Percentiles rank a stretch among this genome's conserved stretches.
These are phyloP conservation scores for Eucalyptus tenuipes DNA, from an alignment of 345 rosid species.

Conservation along the genomic window DNA sequence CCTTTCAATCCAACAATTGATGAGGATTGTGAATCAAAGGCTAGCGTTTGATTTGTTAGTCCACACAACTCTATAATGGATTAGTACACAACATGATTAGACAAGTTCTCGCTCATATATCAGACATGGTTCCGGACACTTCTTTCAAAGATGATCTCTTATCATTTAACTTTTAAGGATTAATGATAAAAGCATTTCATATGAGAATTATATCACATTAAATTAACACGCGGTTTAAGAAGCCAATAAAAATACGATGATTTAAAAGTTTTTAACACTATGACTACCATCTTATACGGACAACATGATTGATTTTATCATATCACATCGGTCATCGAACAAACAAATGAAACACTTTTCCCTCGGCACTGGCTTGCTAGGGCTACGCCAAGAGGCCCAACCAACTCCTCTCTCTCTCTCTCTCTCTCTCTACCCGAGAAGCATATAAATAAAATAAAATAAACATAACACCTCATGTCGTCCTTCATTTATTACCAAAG, in stretches of 20 bases:
- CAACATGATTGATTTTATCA: fast-evolving
- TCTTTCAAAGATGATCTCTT: fast-evolving
- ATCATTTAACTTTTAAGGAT: not conserved
- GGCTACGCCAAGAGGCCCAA: not conserved
- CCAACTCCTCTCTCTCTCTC: not conserved
- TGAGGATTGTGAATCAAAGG: not conserved
- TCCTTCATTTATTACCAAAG: not conserved
- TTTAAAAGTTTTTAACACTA: not conserved
- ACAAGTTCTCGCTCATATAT: no score
- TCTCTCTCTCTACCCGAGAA: no score
- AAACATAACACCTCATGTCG: not conserved
- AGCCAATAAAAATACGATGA: not conserved
- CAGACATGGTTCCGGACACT: fast-evolving
- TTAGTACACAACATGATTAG: fast-evolving
- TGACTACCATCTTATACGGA: fast-evolving
- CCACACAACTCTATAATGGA: not conserved
- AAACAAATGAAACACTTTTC: not conserved
- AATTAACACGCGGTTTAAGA: not conserved
- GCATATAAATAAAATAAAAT: no score
- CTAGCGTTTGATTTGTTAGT: not conserved
- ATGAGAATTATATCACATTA: not conserved
- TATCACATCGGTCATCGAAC: fast-evolving
- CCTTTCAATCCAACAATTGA: not conserved
- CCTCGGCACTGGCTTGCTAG: not conserved
- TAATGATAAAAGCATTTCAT: no score